Conservation (phyloP, 345 rosid species). For the Arabidopsis arenosa region DNA sequence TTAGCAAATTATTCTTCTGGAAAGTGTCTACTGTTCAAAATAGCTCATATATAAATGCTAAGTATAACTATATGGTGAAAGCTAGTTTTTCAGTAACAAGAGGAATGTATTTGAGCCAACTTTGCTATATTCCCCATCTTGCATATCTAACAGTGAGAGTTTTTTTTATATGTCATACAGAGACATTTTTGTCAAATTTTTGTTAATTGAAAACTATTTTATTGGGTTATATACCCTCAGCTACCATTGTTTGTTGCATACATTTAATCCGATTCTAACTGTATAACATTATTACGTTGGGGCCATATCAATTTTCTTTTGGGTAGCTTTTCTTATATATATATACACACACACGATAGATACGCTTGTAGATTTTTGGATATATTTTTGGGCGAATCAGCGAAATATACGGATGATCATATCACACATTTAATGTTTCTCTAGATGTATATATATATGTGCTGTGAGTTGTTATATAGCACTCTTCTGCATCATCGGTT, state of each 20-base stretch:
- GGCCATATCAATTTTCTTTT: slow-evolving; percentile 28
- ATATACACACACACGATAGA: slow-evolving; percentile 4
- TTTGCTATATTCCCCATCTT: slow-evolving; percentile 8
- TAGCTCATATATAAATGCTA: too few relatives aligned
- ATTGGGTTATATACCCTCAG: slow-evolving; percentile 25
- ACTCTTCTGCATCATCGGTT: background rate
- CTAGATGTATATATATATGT: background rate
- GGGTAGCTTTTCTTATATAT: background rate
- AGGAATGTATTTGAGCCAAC: background rate
- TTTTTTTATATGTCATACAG: background rate
- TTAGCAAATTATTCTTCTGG: too few relatives aligned
- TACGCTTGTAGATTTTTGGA: background rate
- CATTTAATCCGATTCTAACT: slow-evolving; percentile 41
- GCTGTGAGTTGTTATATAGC: background rate
- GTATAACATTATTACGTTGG: slow-evolving; percentile 29
- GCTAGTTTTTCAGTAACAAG: background rate
- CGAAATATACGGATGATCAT: background rate
- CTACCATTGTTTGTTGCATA: slow-evolving; percentile 43
- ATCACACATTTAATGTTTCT: background rate
- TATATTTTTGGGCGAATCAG: background rate
- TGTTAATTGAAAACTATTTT: background rate
- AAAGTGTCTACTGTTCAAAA: too few relatives aligned
- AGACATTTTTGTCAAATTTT: background rate
- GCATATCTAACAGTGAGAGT: background rate
- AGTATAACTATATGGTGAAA: slow-evolving; percentile 3